Conservation (phyloP, 768 basidiomycete species). For the Xerocomus brunneocitrinus region DNA sequence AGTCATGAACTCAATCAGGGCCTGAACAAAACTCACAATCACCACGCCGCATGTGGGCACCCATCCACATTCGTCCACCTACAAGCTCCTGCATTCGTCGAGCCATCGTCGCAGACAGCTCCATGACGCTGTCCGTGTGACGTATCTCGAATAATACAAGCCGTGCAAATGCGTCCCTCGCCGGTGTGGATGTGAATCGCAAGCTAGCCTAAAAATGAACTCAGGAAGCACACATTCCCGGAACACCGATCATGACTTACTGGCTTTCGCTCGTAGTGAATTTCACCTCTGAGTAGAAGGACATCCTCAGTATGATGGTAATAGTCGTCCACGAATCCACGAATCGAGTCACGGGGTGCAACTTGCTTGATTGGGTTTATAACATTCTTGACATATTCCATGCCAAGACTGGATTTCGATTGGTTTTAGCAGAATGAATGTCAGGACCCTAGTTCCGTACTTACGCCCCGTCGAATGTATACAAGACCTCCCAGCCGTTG, state of each 20-base stretch:
- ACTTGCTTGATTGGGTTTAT: slow-evolving; percentile 36
- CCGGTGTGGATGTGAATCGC: slow-evolving; percentile 29
- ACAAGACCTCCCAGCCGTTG: slow-evolving; percentile 34
- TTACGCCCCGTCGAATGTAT: slow-evolving; percentile 39
- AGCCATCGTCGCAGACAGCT: slow-evolving; percentile 30
- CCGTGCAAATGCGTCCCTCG: slow-evolving; percentile 30
- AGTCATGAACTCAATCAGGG: not conserved
- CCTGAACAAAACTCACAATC: slow-evolving; percentile 31
- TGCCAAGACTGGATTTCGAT: slow-evolving; percentile 30
- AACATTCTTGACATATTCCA: slow-evolving; percentile 42
- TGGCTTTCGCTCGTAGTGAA: slow-evolving; percentile 38
- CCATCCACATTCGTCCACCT: slow-evolving; percentile 38
- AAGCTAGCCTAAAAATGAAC: slow-evolving; percentile 29
- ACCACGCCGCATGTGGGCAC: slow-evolving; percentile 41
- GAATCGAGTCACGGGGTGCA: slow-evolving; percentile 32
- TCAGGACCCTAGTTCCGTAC: slow-evolving; percentile 6
- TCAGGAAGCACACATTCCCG: not conserved
- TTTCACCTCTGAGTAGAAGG: slow-evolving; percentile 38
- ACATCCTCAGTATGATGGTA: slow-evolving; percentile 32
- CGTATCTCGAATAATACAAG: slow-evolving; percentile 31
- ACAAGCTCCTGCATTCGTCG: slow-evolving; percentile 28
- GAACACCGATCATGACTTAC: slow-evolving; percentile 17
- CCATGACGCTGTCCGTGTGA: slow-evolving; percentile 25
- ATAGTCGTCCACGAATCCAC: slow-evolving; percentile 40
- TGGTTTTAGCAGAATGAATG: slow-evolving; percentile 7